These are phyloP conservation scores for Berkeleyomyces basicola DNA, from an alignment of 2,329 filamentous ascomycete species.

Conservation along the genomic window DNA sequence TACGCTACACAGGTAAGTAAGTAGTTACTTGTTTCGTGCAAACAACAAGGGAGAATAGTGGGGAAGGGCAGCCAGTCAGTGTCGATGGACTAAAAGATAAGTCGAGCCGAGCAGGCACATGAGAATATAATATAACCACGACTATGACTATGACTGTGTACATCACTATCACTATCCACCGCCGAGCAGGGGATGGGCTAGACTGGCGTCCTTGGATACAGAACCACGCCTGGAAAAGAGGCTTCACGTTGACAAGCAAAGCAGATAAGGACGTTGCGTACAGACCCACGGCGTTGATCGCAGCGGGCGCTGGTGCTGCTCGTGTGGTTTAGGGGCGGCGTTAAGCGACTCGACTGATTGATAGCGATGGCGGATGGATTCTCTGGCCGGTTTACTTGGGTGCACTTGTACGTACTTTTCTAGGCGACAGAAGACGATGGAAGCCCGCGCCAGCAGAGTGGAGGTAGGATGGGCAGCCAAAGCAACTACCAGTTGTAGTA, in stretches of 20 bases:
- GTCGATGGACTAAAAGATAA: not conserved
- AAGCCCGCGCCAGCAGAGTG: not conserved
- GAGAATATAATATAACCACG: no score
- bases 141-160: no score
- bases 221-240: not conserved
- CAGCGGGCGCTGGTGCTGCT: not conserved
- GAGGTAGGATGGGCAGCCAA: not conserved
- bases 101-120: not conserved
- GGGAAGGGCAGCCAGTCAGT: not conserved
- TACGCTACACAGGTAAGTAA: not conserved
- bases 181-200: not conserved
- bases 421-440: slow-evolving; percentile 7
- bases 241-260: not conserved
- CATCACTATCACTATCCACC: no score
- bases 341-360: slow-evolving; percentile 2
- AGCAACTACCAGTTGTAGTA: not conserved
- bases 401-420: not conserved
- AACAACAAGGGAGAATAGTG: not conserved
- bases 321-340: not conserved
- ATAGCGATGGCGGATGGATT: not conserved
- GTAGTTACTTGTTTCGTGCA: not conserved
- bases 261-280: not conserved
- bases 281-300: not conserved
- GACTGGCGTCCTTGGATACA: not conserved
- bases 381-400: no score